Conservation (phyloP, 768 basidiomycete species). For the Xerocomus spinulosus region DNA sequence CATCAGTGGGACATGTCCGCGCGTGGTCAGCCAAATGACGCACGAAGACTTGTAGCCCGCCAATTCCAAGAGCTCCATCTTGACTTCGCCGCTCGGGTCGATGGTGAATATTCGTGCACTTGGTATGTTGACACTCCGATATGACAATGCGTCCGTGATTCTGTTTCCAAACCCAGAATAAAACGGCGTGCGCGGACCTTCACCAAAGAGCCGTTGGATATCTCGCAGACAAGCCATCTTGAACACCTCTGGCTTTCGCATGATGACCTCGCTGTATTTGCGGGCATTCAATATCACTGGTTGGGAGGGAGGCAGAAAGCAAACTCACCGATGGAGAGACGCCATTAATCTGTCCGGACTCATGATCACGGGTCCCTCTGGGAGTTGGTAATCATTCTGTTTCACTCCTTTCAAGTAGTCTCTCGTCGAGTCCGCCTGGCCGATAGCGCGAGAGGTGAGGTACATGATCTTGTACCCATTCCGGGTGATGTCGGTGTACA, state of each 20-base stretch:
- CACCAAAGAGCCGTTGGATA: constrained; percentile 86
- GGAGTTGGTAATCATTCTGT: constrained; percentile 94
- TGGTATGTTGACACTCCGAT: constrained; percentile 91
- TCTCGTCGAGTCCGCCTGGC: constrained; percentile 94
- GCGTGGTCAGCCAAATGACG: constrained; percentile 24
- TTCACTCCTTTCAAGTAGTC: constrained; percentile 93
- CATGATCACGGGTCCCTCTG: constrained; percentile 98
- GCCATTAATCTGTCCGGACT: constrained; percentile 94
- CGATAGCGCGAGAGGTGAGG: constrained; percentile 93
- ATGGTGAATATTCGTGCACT: constrained; percentile 96
- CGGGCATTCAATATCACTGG: background rate
- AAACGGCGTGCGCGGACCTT: constrained; percentile 69
- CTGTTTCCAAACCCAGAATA: constrained; percentile 98
- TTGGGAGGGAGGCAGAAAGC: background rate
- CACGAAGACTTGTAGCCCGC: constrained; percentile 97
- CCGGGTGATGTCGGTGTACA: constrained; percentile 91
- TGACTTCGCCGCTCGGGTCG: constrained; percentile 90
- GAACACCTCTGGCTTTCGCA: constrained; percentile 99
- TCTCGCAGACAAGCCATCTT: constrained; percentile 99
- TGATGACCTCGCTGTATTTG: constrained; percentile 81
- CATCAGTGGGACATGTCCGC: background rate
- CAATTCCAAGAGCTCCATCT: constrained; percentile 93
- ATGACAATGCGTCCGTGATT: constrained; percentile 97
- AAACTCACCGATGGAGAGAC: constrained; percentile 80
- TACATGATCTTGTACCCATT: constrained; percentile 99